Evolutionary conservation across 192 early-diverging fungal species (phyloP).

Genomic region (Ambispora gerdemannii): DNA sequence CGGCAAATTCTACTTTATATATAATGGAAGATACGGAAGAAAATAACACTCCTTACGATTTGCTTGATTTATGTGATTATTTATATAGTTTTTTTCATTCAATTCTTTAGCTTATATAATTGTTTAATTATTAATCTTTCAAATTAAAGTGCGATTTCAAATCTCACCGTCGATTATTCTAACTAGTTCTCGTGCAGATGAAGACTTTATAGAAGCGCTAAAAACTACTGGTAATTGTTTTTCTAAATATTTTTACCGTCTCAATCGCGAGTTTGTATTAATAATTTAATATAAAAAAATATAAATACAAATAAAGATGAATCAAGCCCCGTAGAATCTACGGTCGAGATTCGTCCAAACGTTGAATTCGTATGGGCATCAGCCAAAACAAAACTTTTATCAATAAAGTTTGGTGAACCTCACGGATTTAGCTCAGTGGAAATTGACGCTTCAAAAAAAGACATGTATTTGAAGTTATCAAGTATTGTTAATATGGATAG

Average conservation of each 20-base stretch:
- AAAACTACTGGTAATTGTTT: conserved; percentile 28
- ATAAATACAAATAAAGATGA: conserved; percentile 9
- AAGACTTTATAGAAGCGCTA: conserved; percentile 30
- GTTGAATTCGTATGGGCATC: conserved; percentile 34
- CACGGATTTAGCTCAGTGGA: neutral
- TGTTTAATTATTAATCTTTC: neutral
- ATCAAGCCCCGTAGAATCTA: neutral
- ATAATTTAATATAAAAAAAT: no score
- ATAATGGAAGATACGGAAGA: conserved; percentile 44
- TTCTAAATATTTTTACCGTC: no score
- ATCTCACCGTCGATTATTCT: conserved; percentile 37
- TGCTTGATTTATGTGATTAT: conserved; percentile 33
- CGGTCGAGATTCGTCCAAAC: conserved; percentile 31
- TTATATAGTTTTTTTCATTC: neutral
- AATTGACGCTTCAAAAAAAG: conserved; percentile 28
- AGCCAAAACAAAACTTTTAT: conserved; percentile 37
- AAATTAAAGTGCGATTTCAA: conserved; percentile 36
- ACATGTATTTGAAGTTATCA: conserved; percentile 35
- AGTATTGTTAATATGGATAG: conserved; percentile 40
- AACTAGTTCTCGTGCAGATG: conserved; percentile 36
- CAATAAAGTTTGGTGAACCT: conserved; percentile 8
- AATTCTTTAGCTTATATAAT: neutral
- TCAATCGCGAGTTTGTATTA: no score
- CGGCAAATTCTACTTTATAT: conserved; percentile 31
- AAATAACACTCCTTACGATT: conserved; percentile 26